Evolutionary conservation across 495 filamentous ascomycete species (phyloP), one percentile per base, ranked within the genome.

Genomic region (Talaromyces ruber): DNA sequence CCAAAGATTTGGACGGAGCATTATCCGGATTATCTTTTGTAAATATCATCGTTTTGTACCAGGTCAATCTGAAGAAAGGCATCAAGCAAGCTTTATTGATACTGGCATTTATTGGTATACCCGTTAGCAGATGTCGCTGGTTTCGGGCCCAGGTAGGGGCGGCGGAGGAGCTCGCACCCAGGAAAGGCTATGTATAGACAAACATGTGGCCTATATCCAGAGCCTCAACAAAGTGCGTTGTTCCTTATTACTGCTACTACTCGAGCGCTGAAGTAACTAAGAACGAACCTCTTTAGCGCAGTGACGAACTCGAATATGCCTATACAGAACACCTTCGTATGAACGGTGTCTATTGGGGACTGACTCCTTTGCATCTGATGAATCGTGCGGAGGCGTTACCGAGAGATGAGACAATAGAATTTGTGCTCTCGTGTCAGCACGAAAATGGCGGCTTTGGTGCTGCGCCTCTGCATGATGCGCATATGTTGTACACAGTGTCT

Each of bases 241-340:
- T 1, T 63, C 67, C 56, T 67, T 67, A 60, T 69, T 64, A 64
- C 54, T 45, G 3, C 0, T 18, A n/a, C 5, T 1, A 4, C 4
- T 45, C 39, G 6, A 45, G 16, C 39, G 18, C n/a, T 5, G 4
- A 45, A 11, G 12, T 22, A n/a, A 21, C 18, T 21, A 21, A 47
- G 43, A n/a, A 18, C 7, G 6, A 54, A 63, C 63, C 64, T 66
- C 56, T 68, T 66, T 77, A 91, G 87, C 82, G 88, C 64, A 90
- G 88, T 76, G 92, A 97, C 76, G 91, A 96, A 70, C 85, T 96
- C 62, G 92, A 97, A 71, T 98, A 98, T 76, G 96, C 92, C 87
- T 82, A 97, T 65, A 98, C 95, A 6, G 92, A 97, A 74, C 94
- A 98, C 69, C 84, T 98, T 59, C 90, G 94, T 53, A 79, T 98